A percentile compares a stretch with the other conserved stretches of the same genome.
Evolutionary conservation across 768 basidiomycete genomes (phyloP).

Genomic region (Galerina marginata): DNA sequence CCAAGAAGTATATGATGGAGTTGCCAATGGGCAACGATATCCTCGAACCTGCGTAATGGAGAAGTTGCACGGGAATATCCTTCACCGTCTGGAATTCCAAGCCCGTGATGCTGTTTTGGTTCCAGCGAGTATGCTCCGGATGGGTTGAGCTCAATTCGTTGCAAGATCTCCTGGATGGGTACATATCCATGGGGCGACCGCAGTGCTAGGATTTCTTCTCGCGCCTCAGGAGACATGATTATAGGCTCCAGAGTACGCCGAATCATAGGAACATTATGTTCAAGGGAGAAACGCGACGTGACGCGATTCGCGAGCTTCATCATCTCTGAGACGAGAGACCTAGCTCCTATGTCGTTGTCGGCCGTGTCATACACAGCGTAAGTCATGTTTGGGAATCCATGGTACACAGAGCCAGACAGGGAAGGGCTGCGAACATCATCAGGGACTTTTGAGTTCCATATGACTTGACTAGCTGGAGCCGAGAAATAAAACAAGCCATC

Average conservation of each 20-base stretch:
- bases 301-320: constrained; percentile 84
- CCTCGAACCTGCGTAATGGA: constrained; percentile 84
- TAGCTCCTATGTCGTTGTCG: constrained; percentile 45
- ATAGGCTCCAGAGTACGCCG: constrained; percentile 55
- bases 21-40: constrained; percentile 91
- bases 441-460: constrained; percentile 30
- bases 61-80: constrained; percentile 88
- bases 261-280: constrained; percentile 63
- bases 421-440: constrained; percentile 34
- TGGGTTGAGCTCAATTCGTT: constrained; percentile 37
- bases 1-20: constrained; percentile 77
- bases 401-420: constrained; percentile 33
- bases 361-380: constrained; percentile 46
- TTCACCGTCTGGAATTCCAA: constrained; percentile 74
- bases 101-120: constrained; percentile 65
- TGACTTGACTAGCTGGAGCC: background rate
- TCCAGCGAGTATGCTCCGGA: constrained; percentile 51
- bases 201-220: constrained; percentile 51
- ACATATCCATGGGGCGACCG: constrained; percentile 56
- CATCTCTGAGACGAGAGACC: constrained; percentile 70
- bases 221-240: constrained; percentile 31
- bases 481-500: constrained; percentile 10
- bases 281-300: constrained; percentile 72
- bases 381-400: constrained; percentile 56
- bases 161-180: constrained; percentile 35